Base-by-base conservation (phyloP, 306 rosid species). In the Sphenostylis stenocarpa region DNA sequence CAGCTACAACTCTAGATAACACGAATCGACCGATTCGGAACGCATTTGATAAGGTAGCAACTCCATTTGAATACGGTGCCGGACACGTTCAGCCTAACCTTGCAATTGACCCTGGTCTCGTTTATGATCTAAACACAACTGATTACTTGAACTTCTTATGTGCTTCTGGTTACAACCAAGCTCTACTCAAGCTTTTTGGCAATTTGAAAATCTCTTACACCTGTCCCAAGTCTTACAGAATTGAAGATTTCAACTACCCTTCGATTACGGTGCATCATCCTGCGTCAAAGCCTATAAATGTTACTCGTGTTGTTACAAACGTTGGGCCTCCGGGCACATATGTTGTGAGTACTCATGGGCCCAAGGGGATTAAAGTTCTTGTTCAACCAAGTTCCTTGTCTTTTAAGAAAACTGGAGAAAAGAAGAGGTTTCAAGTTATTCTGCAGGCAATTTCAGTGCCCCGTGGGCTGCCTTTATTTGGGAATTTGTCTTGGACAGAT, bases 281-380 rank as follows among this genome's bases (percentile, higher is more conserved):
- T 2, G 48, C 56, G 1, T 44, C 2, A 48, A 8, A 23, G 4
- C 16, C 74, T 0, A 45, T 76, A 20, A 80, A 53, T 13, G 45
- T 85, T 51, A 82, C 79, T 28, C 81, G 88, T 21, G 83, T 21
- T 15, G 75, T 86, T 12, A 90, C 79, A 62, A 88, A 88, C 11
- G 91, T 88, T n/a, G 91, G 96, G 3, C n/a, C 80, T 47, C 86
- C 91, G 3, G 67, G 89, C 31, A 85, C 80, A 0, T 91, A 88
- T 47, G 19, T 14, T 10, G 91, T 70, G 14, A 39, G 7, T 3
- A 75, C 84, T 48, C 82, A 63, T 49, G 47, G 44, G 13, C 89
- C 83, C 0, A 20, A 4, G 0, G 91, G 77, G 19, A 80, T 91
- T 19, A 64, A 23, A 11, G 83, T 88, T 66, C 2, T 21, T 5